These are phyloP conservation scores for Cyphellophora europaea DNA, from an alignment of 2,329 filamentous ascomycete genomes.

Conservation along the genomic window DNA sequence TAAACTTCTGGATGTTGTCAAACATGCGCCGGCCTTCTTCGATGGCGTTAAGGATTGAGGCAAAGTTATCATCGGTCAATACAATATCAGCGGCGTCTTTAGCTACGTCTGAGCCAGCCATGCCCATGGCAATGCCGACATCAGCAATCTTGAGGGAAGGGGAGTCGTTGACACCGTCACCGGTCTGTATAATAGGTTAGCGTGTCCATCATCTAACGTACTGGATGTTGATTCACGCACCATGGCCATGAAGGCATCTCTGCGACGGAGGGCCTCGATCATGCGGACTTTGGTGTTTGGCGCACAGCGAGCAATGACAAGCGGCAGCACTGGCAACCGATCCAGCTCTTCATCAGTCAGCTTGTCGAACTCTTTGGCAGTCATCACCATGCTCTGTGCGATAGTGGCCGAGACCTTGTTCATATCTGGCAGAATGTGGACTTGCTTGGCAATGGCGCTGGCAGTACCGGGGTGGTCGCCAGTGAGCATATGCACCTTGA, in stretches of 20 bases:
- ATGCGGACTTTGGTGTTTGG: conserved; percentile 69
- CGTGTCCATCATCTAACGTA: no score
- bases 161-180: conserved; percentile 81
- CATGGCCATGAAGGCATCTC: conserved; percentile 71
- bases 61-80: conserved; percentile 78
- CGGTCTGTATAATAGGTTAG: conserved; percentile 50
- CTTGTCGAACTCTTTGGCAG: conserved; percentile 64
- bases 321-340: conserved; percentile 38
- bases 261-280: conserved; percentile 54
- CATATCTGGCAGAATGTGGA: conserved; percentile 63
- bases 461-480: conserved; percentile 68
- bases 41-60: conserved; percentile 73
- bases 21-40: conserved; percentile 79
- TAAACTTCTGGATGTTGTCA: conserved; percentile 83
- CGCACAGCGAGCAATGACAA: conserved; percentile 51
- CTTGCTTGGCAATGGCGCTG: conserved; percentile 64
- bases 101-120: conserved; percentile 72
- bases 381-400: conserved; percentile 56
- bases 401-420: conserved; percentile 50
- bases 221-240: conserved; percentile 2
- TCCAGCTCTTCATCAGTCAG: conserved; percentile 62
- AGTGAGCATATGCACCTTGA: conserved; percentile 68
- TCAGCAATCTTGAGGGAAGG: conserved; percentile 73
- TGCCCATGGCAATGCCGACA: conserved; percentile 81
- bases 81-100: conserved; percentile 60